Evolutionary conservation across 2,329 filamentous ascomycete species (phyloP).

Genomic region (Exophiala lecanii-corni): DNA sequence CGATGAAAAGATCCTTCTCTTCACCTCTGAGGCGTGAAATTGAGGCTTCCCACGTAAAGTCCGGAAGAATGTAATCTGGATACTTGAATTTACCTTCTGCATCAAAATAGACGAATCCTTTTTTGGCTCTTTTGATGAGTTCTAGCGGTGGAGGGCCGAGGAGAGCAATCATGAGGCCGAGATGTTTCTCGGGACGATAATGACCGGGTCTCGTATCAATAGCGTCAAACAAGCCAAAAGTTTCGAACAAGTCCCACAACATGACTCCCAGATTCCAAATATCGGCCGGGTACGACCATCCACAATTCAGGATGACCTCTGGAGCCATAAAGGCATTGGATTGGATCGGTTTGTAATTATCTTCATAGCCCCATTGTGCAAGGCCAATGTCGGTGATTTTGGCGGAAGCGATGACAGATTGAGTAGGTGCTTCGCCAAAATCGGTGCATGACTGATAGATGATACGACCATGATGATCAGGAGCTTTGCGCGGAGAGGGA

Average conservation of each 20-base stretch:
- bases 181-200: constrained; percentile 36
- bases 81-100: constrained; percentile 21
- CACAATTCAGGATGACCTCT: constrained; percentile 38
- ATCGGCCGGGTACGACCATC: constrained; percentile 37
- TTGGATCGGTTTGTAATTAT: constrained; percentile 46
- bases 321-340: constrained; percentile 38
- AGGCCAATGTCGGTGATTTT: constrained; percentile 37
- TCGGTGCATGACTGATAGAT: constrained; percentile 34
- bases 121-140: constrained; percentile 31
- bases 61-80: constrained; percentile 19
- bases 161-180: constrained; percentile 42
- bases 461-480: constrained; percentile 29
- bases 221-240: constrained; percentile 35
- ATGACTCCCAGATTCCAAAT: constrained; percentile 41
- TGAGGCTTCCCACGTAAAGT: constrained; percentile 19
- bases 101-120: constrained; percentile 31
- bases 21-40: constrained; percentile 28
- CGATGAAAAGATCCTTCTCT: constrained; percentile 32
- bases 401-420: constrained; percentile 26
- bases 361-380: constrained; percentile 34
- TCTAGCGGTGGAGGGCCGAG: constrained; percentile 37
- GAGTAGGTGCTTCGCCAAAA: constrained; percentile 27
- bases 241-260: constrained; percentile 38
- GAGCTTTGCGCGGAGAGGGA: constrained; percentile 33
- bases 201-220: constrained; percentile 33